These are phyloP conservation scores for Fusarium devonianum DNA, from an alignment of 2,329 filamentous ascomycete species.

Conservation along the genomic window DNA sequence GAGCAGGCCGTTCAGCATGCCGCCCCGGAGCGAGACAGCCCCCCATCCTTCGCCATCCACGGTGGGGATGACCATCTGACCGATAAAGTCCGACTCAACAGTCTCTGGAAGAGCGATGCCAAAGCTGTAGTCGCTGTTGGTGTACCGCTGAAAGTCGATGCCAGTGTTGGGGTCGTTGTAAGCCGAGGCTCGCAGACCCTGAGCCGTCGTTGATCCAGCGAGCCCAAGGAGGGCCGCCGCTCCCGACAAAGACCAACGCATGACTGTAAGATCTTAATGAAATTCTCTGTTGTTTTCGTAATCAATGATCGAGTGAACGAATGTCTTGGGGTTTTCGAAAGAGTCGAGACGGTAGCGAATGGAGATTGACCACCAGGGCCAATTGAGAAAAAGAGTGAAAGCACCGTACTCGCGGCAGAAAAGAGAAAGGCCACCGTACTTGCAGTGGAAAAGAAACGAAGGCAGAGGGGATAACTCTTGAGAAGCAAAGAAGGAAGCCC, in stretches of 20 bases:
- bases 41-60: constrained; percentile 52
- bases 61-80: constrained; percentile 56
- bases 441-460: constrained; percentile 25
- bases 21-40: constrained; percentile 55
- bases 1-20: constrained; percentile 57
- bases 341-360: constrained; percentile 20
- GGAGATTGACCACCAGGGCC: constrained; percentile 35
- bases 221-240: constrained; percentile 35
- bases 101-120: constrained; percentile 60
- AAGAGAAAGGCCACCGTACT: constrained; percentile 18
- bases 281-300: too few species aligned
- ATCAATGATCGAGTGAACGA: constrained; percentile 4
- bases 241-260: constrained; percentile 27
- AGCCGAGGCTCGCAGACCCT: constrained; percentile 29
- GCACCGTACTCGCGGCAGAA: constrained; percentile 25
- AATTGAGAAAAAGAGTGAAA: constrained; percentile 22
- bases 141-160: constrained; percentile 53
- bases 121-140: constrained; percentile 52
- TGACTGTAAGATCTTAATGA: too few species aligned
- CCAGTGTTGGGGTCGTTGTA: constrained; percentile 55
- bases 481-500: neutral
- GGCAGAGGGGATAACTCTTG: constrained; percentile 15
- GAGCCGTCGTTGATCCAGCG: constrained; percentile 27
- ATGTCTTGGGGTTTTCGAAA: constrained; percentile 1
- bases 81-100: constrained; percentile 60